A percentile compares a stretch with the other conserved stretches of the same genome.
phyloP scores from a whole-genome alignment of 306 rosid species.

The Coriaria nepalensis region DNA sequence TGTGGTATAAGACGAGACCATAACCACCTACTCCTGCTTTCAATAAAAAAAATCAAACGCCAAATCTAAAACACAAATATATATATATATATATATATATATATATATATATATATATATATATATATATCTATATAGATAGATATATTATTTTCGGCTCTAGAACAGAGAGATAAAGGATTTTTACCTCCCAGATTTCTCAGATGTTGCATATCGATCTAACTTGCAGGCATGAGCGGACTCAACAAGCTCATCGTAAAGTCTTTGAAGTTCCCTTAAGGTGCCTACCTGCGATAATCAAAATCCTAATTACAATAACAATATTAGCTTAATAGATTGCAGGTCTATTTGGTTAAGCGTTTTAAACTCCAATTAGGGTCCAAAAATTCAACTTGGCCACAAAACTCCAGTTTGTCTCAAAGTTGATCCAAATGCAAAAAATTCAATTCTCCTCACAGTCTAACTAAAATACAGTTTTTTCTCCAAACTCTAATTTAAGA shows the following conservation, averaged over 20 bases:
- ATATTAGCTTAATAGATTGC: conserved; percentile 8
- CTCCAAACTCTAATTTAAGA: background rate
- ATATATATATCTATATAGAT: too few species aligned
- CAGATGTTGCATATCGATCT: conserved; percentile 46
- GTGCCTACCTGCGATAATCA: conserved; percentile 47
- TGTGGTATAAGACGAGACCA: conserved; percentile 93
- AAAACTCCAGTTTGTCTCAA: too few species aligned
- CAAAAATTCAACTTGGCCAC: too few species aligned
- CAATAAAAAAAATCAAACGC: conserved; percentile 5
- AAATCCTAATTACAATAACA: conserved; percentile 6
- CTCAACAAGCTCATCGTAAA: conserved; percentile 73
- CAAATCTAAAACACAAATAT: background rate
- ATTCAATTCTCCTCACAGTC: too few species aligned
- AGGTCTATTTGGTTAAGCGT: background rate
- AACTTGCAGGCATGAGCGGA: conserved; percentile 49
- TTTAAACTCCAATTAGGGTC: too few species aligned
- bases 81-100: background rate
- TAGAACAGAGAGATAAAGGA: conserved; percentile 10
- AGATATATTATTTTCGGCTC: too few species aligned
- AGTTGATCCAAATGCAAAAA: too few species aligned
- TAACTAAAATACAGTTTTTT: too few species aligned
- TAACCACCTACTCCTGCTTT: conserved; percentile 72
- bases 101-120: background rate
- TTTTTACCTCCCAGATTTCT: conserved; percentile 60
- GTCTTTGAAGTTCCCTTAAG: conserved; percentile 78